Evolutionary conservation across 805 yeast species (phyloP).

Genomic region (Monosporozyma aerobia): DNA sequence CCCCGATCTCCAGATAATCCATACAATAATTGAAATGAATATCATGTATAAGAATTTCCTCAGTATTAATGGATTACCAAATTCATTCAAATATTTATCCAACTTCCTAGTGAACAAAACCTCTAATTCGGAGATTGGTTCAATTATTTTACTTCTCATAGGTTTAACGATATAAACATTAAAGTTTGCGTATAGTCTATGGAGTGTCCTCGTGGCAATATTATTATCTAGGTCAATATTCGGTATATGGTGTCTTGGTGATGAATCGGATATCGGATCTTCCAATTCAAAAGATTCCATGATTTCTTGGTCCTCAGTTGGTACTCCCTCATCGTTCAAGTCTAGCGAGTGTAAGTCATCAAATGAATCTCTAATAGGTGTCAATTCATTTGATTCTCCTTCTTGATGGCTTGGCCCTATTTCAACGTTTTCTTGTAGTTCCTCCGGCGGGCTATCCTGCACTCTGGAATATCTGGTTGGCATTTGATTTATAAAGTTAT

Average conservation of each 20-base stretch:
- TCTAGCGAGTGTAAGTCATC: slow-evolving; percentile 8
- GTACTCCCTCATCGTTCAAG: slow-evolving; percentile 35
- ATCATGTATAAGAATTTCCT: slow-evolving; percentile 63
- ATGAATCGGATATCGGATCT: slow-evolving; percentile 1
- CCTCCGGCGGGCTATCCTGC: not conserved
- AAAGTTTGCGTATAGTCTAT: not conserved
- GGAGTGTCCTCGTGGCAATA: slow-evolving; percentile 5
- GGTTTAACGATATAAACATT: slow-evolving; percentile 4
- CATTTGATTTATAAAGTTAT: not conserved
- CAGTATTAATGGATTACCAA: slow-evolving; percentile 77
- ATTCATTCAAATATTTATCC: slow-evolving; percentile 47
- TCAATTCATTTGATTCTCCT: not conserved
- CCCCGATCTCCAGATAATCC: slow-evolving; percentile 46
- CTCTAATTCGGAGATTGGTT: slow-evolving; percentile 28
- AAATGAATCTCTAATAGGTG: not conserved
- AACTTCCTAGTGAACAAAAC: slow-evolving; percentile 23
- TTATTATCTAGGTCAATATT: slow-evolving; percentile 9
- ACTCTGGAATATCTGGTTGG: not conserved
- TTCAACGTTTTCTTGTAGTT: not conserved
- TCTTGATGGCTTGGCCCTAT: not conserved
- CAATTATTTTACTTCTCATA: slow-evolving; percentile 18
- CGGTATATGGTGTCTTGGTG: slow-evolving; percentile 1
- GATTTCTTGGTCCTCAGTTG: slow-evolving; percentile 41
- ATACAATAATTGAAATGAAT: slow-evolving; percentile 45
- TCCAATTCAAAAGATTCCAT: slow-evolving; percentile 6